Base-by-base conservation (phyloP, 163 green algal species). In the Chlorella variabilis region DNA sequence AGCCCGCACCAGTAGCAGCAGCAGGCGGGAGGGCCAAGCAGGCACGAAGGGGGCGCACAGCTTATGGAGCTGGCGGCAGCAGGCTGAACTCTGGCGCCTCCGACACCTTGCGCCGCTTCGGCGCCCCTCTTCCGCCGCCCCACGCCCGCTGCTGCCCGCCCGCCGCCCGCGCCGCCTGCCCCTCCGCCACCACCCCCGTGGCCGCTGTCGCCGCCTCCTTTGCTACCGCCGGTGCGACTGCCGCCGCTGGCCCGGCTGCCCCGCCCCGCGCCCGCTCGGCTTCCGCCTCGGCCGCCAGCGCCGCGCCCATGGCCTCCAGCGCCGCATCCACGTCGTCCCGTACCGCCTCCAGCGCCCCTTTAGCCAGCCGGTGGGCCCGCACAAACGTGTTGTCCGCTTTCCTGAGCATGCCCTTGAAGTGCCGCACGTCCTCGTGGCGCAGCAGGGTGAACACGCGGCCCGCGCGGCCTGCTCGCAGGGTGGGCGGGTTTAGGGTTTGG, bases 331-430 rank as follows among this genome's bases (percentile, higher is more conserved):
- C 77, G 23, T 70, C 77, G 17, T 71, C 59, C 4, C 65, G 39
- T 29, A 83, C 62, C 15, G 49, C 77, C 36, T 77, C 77, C 36
- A 83, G 49, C 1, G 38, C 51, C 18, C 51, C 77, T 49, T 63
- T 62, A 5, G 9, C 58, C 31, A 80, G 69, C 45, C 48, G 23
- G 45, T 75, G 59, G 59, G 75, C 68, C 23, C 15, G 89, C 56
- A 97, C 91, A 78, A 84, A 93, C 18, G 88, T 91, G 88, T 96
- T 95, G 85, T 96, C 91, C 36, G 91, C 89, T 87, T 97, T 98
- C 41, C 88, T 84, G 39, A 96, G 85, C 93, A 98, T 93, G 23
- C 23, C 76, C 66, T 94, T 96, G 90, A 98, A 98, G 71, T 96
- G 91, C 3, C 85, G 83, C 62, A 95, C 90, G 39, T 98, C 94